These are phyloP conservation scores for Acanthamoeba rhysodes DNA, from an alignment of 208 protist genomes.

Conservation along the genomic window DNA sequence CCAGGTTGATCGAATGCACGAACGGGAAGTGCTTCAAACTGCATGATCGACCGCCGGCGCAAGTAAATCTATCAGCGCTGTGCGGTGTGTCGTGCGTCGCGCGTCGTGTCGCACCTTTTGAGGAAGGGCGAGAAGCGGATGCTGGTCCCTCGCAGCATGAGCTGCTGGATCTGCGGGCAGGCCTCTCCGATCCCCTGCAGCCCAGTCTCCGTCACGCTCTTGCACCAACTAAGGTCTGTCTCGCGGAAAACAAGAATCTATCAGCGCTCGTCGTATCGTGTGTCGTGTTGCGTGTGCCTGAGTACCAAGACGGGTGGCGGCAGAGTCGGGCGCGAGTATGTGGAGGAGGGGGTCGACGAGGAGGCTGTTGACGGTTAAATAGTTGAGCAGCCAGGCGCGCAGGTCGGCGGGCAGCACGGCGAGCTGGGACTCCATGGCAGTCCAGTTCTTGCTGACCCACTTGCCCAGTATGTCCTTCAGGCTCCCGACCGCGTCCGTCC, in stretches of 20 bases:
- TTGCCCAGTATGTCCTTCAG: background rate
- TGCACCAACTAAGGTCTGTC: slow-evolving; percentile 24
- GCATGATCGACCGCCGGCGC: background rate
- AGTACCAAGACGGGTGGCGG: background rate
- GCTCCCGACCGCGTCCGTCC: background rate
- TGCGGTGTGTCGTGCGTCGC: background rate
- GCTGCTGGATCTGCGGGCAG: background rate
- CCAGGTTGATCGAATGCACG: slow-evolving; percentile 6
- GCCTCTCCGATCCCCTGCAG: slow-evolving; percentile 7
- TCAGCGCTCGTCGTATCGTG: background rate
- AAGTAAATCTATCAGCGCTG: background rate
- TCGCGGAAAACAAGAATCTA: background rate
- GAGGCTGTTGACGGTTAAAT: background rate
- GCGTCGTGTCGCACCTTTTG: background rate
- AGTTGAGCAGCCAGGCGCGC: slow-evolving; percentile 4
- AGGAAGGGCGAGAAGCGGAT: slow-evolving; percentile 9
- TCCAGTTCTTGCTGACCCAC: background rate
- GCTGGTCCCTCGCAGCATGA: background rate
- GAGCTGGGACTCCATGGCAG: background rate
- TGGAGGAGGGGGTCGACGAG: background rate
- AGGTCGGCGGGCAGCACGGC: background rate
- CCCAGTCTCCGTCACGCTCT: slow-evolving; percentile 13
- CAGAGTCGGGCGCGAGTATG: background rate
- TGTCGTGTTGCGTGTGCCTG: background rate
- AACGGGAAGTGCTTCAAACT: slow-evolving; percentile 30